Evolutionary conservation across 2,329 filamentous ascomycete species (phyloP).

Genomic region (Cordyceps militaris): DNA sequence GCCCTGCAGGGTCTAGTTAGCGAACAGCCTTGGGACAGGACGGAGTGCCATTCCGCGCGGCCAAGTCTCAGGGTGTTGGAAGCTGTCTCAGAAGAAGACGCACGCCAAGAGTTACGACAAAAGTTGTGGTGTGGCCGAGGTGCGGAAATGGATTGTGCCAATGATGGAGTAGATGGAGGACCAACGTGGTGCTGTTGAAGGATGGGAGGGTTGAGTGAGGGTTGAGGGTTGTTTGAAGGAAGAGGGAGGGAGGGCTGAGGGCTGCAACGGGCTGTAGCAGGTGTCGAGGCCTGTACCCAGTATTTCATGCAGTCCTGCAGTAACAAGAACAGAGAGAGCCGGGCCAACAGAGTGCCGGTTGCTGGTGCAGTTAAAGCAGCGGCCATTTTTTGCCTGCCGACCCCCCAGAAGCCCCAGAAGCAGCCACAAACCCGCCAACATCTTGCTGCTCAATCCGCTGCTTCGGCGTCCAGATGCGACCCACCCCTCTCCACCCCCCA

Average conservation of each 20-base stretch:
- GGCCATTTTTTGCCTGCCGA: too few relatives aligned
- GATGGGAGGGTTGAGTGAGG: too few relatives aligned
- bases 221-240: too few relatives aligned
- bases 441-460: too few relatives aligned
- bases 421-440: too few relatives aligned
- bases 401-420: too few relatives aligned
- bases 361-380: neutral
- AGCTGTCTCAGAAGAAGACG: neutral
- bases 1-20: neutral
- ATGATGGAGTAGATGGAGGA: neutral
- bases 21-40: too few relatives aligned
- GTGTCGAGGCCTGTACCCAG: neutral
- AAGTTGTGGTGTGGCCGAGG: too few relatives aligned
- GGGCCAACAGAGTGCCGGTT: neutral
- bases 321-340: too few relatives aligned
- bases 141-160: neutral
- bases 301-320: neutral
- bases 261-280: neutral
- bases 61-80: neutral
- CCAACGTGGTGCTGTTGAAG: too few relatives aligned
- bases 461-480: too few relatives aligned
- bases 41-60: too few relatives aligned
- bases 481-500: neutral
- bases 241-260: neutral
- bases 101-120: neutral